Evolutionary conservation across 208 protist genomes (phyloP), one percentile per base, ranked within the genome.

Genomic region (Kentomonas sorsogonicus): DNA sequence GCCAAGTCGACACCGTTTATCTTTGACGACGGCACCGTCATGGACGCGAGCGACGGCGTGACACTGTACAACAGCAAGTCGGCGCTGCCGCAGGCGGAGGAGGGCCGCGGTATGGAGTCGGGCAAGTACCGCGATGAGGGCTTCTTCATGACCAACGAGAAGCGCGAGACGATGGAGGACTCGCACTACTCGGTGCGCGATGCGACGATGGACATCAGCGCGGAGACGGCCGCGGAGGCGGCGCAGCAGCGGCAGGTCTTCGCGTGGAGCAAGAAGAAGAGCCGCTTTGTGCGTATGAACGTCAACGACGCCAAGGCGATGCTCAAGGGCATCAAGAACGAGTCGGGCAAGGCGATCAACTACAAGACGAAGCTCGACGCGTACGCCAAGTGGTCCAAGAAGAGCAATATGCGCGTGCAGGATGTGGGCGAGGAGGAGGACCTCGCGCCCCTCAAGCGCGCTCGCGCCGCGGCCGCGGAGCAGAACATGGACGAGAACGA

Each of bases 251-350:
- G 91, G 13, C 63, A 82, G 51, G 91, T 96, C 23, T 96, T 81
- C 59, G 85, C 87, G 27, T 96, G 91, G 89, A 95, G 79, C 66
- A 94, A 93, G 62, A 95, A 94, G 75, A 95, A 93, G 74, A 96
- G 86, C 56, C 87, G 89, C 45, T 96, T 93, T 73, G 79, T 94
- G 2, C 77, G 88, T 50, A 94, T 94, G 84, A 70, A 93, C 73
- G 83, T 94, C 3, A 88, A 75, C 58, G 91, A 94, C 59, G 91
- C 91, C 20, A 94, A 95, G 75, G 84, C 85, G 11, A 53, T 91
- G 51, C 63, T 94, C 38, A 81, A 81, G 44, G 89, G 89, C 25
- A 74, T 94, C 22, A 96, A 95, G 70, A 96, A 96, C 70, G 91
- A 96, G 51, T 27, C 91, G 0, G 91, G 91, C 50, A 96, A 95